Evolutionary conservation across 805 yeast species (phyloP), one percentile per base, ranked within the genome.

Genomic region (Yarrowia sp.): DNA sequence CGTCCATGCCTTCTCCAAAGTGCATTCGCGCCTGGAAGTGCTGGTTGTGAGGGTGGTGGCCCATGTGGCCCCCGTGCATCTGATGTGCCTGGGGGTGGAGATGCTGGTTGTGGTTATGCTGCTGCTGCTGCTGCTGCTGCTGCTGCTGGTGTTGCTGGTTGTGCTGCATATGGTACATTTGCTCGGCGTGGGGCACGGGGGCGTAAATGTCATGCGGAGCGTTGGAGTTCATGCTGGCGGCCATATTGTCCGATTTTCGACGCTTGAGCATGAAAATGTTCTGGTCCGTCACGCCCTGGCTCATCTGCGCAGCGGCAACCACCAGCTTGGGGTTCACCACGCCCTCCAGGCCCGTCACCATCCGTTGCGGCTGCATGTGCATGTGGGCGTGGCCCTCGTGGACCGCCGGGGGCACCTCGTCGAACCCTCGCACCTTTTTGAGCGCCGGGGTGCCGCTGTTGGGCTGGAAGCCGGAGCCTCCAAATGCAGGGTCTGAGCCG

Each of bases 401-500:
- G 9, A 61, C 55, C 9, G 55, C 55, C 6, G 55, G 34, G 7
- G 53, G 66, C 17, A 61, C 24, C 44, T 61, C 66, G 36, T 61
- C 66, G 13, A 61, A 46, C 13, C 55, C 55, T 10, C 55, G 66
- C 38, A 39, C 53, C 44, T 47, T 61, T 38, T 39, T 61, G 33
- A 47, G 34, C 6, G 66, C 55, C 10, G 55, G 55, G 2, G 66
- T 46, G 46, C 55, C 43, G 38, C 9, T 46, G 66, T 7, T 46
- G 43, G 66, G 66, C 55, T 61, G 53, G 55, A 61, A 61, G 15
- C 66, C 55, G 39, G 66, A 47, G 42, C 55, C 55, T 15, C 55
- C 66, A 61, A 61, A 61, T 38, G 66, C 53, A 46, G 66, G 66
- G 46, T 61, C 66, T 9, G 66, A 61, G 46, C 66, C 66, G 38